Evolutionary conservation across 306 rosid genomes (phyloP), one percentile per base, ranked within the genome.

Genomic region (Vicia faba): DNA sequence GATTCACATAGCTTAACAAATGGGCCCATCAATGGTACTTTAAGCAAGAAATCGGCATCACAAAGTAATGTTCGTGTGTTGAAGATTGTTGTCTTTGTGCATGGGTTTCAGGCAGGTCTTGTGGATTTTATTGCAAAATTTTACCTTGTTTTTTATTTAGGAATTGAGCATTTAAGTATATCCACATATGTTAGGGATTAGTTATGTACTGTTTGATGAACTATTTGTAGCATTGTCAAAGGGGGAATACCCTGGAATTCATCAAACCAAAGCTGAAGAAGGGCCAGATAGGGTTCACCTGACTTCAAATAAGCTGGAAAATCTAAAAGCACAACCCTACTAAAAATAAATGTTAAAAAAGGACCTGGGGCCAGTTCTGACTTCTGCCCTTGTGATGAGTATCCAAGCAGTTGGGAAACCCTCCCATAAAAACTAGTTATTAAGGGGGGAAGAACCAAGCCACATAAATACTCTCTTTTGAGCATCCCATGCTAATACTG

Each of bases 51-150:
- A 69, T 72, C 73, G 25, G 69, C 69, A 66, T 57, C 69, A 62
- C 72, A 78, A 78, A 67, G 79, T 69, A 76, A 75, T 70, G 75
- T 78, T 68, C 88, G 85, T 40, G 78, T 81, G 55, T 79, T 92
- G 77, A 89, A 86, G 87, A 82, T 87, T 80, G 96, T 86, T 50
- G 86, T 92, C 81, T 92, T 92, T 68, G 98, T 92, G 69, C 98
- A 92, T 79, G 98, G 98, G 40, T 92, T 92, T 80, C 98, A 92
- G 96, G 98, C 91, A 80, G 84, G 95, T 81, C 74, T 46, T 80
- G 68, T 28, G 38, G 63, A 69, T 41, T 73, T 76, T 69, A 56
- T 64, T 57, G 66, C 74, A 56, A 75, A 75, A 66, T 8, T 20
- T 35, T 60, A n/a, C 15, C 45, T 56, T 49, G 11, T 33, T 59